Percentiles rank a stretch among this genome's conserved stretches.
These are phyloP conservation scores for Haemoproteus tartakovskyi DNA, from an alignment of 169 alveolate species.

Conservation along the genomic window DNA sequence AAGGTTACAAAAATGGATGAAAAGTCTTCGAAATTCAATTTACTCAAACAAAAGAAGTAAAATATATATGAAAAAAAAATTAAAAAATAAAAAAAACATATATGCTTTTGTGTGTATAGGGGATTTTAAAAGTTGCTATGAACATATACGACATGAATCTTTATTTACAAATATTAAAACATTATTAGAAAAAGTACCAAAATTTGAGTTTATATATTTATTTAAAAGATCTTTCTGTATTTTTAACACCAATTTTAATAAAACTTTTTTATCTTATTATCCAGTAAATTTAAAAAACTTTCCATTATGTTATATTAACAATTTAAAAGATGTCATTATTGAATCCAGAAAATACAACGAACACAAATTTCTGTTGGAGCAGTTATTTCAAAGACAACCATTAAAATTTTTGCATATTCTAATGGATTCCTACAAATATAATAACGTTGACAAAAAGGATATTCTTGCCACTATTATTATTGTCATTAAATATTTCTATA, in stretches of 20 bases:
- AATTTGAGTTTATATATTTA: constrained; percentile 59
- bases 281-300: constrained; percentile 51
- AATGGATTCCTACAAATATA: constrained; percentile 54
- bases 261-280: constrained; percentile 30
- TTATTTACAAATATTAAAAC: constrained; percentile 34
- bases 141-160: constrained; percentile 57
- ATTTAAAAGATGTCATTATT: constrained; percentile 22
- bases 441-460: constrained; percentile 47
- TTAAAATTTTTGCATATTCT: constrained; percentile 19
- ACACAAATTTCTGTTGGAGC: constrained; percentile 21
- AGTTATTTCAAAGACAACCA: constrained; percentile 27
- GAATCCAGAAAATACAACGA: constrained; percentile 6
- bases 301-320: constrained; percentile 24
- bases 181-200: constrained; percentile 24
- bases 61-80: constrained; percentile 58
- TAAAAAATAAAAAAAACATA: constrained; percentile 25
- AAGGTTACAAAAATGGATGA: constrained; percentile 39
- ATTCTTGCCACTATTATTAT: constrained; percentile 48
- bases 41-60: constrained; percentile 24
- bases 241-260: constrained; percentile 18
- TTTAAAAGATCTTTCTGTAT: constrained; percentile 61
- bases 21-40: constrained; percentile 24
- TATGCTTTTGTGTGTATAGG: constrained; percentile 64
- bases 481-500: constrained; percentile 37
- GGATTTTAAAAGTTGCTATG: constrained; percentile 59